Evolutionary conservation across 1,284 basidiomycete genomes (phyloP).

Genomic region (Ceratorhiza oryzae-sativae): DNA sequence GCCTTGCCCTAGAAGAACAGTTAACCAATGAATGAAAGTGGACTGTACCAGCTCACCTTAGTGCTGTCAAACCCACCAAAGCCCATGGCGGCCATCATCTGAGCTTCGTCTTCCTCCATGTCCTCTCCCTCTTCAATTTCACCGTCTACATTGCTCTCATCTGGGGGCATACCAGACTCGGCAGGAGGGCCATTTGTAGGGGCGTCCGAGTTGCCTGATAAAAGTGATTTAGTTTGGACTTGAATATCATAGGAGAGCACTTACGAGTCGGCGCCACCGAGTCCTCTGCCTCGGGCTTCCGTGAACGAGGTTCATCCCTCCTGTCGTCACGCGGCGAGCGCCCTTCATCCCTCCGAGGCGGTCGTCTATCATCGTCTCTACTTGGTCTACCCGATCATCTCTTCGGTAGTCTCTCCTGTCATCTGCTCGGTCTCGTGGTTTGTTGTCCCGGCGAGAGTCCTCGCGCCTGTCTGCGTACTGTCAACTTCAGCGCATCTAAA

Average conservation of each 20-base stretch:
- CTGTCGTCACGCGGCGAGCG: conserved; percentile 42
- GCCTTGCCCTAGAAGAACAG: conserved; percentile 67
- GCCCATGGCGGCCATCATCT: conserved; percentile 93
- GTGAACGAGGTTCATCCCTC: conserved; percentile 16
- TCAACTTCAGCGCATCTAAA: neutral
- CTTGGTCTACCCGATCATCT: conserved; percentile 49
- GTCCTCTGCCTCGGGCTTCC: conserved; percentile 45
- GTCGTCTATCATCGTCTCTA: conserved; percentile 37
- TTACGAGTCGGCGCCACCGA: conserved; percentile 48
- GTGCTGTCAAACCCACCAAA: conserved; percentile 87
- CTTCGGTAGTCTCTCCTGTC: conserved; percentile 45
- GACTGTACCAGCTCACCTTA: conserved; percentile 64
- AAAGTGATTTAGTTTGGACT: neutral
- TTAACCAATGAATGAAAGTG: conserved; percentile 13
- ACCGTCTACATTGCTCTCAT: conserved; percentile 53
- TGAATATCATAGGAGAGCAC: conserved; percentile 42
- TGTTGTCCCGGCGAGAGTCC: conserved; percentile 32
- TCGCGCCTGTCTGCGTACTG: conserved; percentile 39
- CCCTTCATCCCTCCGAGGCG: conserved; percentile 42
- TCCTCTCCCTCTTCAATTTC: conserved; percentile 63
- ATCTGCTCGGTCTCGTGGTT: conserved; percentile 33
- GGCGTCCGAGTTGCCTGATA: neutral
- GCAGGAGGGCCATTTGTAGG: conserved; percentile 42
- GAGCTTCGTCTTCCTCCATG: conserved; percentile 73
- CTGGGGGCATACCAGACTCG: conserved; percentile 54